Base-by-base conservation (phyloP, 1,139 yeast genomes). In the Pneumocystis murina region DNA sequence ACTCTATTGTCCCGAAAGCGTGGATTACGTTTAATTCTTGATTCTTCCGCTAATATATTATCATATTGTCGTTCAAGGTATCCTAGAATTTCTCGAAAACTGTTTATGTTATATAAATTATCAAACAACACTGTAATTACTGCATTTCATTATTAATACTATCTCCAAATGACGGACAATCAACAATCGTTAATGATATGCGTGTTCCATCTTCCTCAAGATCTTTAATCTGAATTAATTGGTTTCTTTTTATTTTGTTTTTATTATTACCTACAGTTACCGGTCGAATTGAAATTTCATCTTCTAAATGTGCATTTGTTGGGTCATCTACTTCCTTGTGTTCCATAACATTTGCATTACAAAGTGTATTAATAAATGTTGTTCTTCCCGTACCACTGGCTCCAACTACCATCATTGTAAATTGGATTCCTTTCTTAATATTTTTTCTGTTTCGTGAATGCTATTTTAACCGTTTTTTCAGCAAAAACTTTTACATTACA, bases 151-250 rank as follows among this genome's bases (percentile, higher is more conserved):
- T 92, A 77, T 94, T 88, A 73, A 92, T 84, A 62, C 84, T 82
- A 71, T 89, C 97, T 69, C 97, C 98, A 75, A 89, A 94, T 1
- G 97, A 97, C 38, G 95, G 95, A 41, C 97, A 84, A 68, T 91
- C 92, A 68, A 92, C 82, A 61, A 94, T 87, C 61, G 89, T 86
- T 71, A 94, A 81, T 68, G 84, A 86, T 72, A 94, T 83, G 71
- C 85, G 85, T 66, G 92, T 97, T 43, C 95, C 96, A n/a, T 68
- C 69, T 59, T 66, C 70, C 16, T 68, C 70, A 7, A 65, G 62
- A 35, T 67, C 68, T 66, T 60, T 35, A 4, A 17, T 20, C 14
- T 2, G 30, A 60, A 24, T 55, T 62, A 41, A 24, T 38, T 61
- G 36, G 28, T 58, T 59, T 55, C 14, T 5, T 48, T 10, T 24